Evolutionary conservation across 179 eudicot genomes (phyloP).

Genomic region (Spinacia oleracea): DNA sequence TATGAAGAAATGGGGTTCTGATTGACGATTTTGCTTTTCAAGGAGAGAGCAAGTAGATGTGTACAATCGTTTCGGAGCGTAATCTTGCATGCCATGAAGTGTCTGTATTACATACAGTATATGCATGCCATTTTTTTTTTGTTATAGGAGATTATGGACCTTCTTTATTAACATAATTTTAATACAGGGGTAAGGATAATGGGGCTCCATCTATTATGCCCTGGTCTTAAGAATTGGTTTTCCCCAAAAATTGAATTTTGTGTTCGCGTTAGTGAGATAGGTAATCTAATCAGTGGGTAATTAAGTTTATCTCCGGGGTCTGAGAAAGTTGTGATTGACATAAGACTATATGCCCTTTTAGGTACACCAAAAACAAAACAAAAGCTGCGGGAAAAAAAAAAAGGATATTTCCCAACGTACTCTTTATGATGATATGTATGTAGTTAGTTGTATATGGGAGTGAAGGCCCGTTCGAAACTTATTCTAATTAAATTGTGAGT

Average conservation of each 20-base stretch:
- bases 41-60: constrained; percentile 2
- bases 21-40: constrained; percentile 30
- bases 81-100: constrained; percentile 10
- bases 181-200: not conserved
- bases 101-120: constrained; percentile 15
- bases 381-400: too few relatives aligned
- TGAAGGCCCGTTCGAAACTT: too few relatives aligned
- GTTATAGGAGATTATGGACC: not conserved
- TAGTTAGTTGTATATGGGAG: not conserved
- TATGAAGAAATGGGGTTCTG: constrained; percentile 68
- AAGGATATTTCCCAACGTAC: not conserved
- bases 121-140: constrained; percentile 2
- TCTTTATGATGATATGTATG: constrained; percentile 2
- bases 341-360: not conserved
- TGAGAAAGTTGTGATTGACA: not conserved
- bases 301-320: too few relatives aligned
- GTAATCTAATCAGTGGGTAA: not conserved
- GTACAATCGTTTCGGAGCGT: not conserved
- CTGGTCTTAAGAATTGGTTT: not conserved
- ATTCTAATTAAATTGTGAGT: too few relatives aligned
- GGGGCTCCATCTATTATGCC: not conserved
- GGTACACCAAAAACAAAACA: not conserved
- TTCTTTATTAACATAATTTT: not conserved
- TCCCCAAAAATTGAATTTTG: not conserved
- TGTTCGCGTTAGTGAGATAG: not conserved